These are phyloP conservation scores for Cinnamomum micranthum DNA, from an alignment of 164 flowering plant genomes.

Conservation along the genomic window DNA sequence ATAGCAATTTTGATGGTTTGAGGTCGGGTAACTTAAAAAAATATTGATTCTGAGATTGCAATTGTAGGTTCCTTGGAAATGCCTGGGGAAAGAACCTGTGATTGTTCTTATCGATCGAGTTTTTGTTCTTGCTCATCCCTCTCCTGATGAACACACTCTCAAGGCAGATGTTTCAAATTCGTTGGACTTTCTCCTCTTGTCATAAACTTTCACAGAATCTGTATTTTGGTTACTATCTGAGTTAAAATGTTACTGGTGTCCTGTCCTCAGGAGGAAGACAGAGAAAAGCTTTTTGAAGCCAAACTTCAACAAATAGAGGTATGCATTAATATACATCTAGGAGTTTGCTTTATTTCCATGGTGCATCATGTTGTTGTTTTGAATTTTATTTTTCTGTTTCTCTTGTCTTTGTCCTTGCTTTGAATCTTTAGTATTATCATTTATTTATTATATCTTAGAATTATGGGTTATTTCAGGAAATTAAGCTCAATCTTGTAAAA, in stretches of 20 bases:
- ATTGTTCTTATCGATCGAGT: slow-evolving; percentile 94
- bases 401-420: no score
- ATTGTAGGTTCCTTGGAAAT: slow-evolving; percentile 95
- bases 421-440: no score
- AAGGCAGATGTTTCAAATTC: slow-evolving; percentile 37
- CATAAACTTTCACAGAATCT: neutral
- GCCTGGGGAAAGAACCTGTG: slow-evolving; percentile 98
- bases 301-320: slow-evolving; percentile 98
- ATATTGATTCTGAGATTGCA: slow-evolving; percentile 6
- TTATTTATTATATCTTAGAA: no score
- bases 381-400: neutral
- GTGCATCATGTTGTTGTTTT: no score
- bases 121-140: slow-evolving; percentile 86
- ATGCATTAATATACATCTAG: slow-evolving; percentile 1
- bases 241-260: slow-evolving; percentile 1
- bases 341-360: neutral
- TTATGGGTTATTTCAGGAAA: no score
- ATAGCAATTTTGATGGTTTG: neutral
- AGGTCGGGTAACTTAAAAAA: neutral
- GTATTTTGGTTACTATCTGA: neutral
- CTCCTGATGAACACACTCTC: slow-evolving; percentile 62
- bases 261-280: slow-evolving; percentile 68
- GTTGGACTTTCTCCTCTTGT: neutral
- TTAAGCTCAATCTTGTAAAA: no score
- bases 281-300: slow-evolving; percentile 77